A percentile compares a stretch with the other conserved stretches of the same genome.
phyloP scores from a whole-genome alignment of 768 basidiomycete species.

The Chiua virens region DNA sequence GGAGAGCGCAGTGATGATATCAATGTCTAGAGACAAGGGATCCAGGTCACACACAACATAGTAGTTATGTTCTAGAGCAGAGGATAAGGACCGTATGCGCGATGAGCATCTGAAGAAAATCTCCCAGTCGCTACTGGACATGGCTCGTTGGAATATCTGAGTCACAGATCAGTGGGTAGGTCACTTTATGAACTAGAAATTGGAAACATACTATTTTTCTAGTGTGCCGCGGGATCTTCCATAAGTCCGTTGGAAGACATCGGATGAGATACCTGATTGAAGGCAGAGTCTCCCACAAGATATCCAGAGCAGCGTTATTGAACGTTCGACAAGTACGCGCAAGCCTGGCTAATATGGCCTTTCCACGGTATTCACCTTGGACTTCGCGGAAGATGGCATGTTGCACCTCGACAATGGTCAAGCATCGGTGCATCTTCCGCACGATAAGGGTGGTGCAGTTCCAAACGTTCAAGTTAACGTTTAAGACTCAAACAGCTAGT shows the following conservation, averaged over 20 bases:
- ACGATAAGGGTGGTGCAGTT: no score
- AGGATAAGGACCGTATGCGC: constrained; percentile 17
- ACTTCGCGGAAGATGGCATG: constrained; percentile 21
- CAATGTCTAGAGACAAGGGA: not conserved
- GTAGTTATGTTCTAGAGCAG: no score
- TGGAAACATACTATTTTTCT: constrained; percentile 11
- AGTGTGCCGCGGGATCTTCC: constrained; percentile 3
- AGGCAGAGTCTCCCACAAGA: constrained; percentile 21
- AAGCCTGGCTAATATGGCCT: constrained; percentile 17
- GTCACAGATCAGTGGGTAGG: constrained; percentile 2
- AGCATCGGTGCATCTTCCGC: no score
- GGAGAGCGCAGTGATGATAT: constrained; percentile 26
- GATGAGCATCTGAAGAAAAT: constrained; percentile 27
- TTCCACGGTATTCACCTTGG: not conserved
- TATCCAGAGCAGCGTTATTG: constrained; percentile 22
- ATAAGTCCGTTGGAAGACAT: constrained; percentile 30
- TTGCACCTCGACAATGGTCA: constrained; percentile 26
- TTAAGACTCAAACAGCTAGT: no score
- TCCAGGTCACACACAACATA: no score
- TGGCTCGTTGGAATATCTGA: constrained; percentile 24
- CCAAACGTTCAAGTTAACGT: no score
- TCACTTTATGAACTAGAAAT: not conserved
- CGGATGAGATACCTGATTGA: constrained; percentile 23
- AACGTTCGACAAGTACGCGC: constrained; percentile 28
- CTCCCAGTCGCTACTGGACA: constrained; percentile 28